Evolutionary conservation across 2,329 filamentous ascomycete genomes (phyloP).

Genomic region (Metarhizium guizhouense): DNA sequence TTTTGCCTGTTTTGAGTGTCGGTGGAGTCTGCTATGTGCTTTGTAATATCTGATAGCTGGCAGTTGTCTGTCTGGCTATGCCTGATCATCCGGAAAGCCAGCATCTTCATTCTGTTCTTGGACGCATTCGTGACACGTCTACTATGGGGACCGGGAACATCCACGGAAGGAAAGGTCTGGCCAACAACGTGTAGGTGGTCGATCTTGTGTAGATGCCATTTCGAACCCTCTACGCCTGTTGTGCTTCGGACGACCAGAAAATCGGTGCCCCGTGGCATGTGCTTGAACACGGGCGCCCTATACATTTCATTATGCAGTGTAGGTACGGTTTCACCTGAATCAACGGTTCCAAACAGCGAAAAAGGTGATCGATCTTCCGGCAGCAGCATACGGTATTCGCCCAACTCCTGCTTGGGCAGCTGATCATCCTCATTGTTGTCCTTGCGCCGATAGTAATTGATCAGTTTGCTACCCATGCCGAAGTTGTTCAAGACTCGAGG

Average conservation of each 20-base stretch:
- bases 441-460: slow-evolving; percentile 93
- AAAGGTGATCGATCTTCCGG: slow-evolving; percentile 96
- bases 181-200: slow-evolving; percentile 88
- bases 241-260: slow-evolving; percentile 80
- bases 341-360: slow-evolving; percentile 86
- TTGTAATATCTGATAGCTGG: slow-evolving; percentile 76
- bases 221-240: slow-evolving; percentile 67
- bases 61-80: slow-evolving; percentile 62
- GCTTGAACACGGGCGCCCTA: slow-evolving; percentile 85
- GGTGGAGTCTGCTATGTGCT: slow-evolving; percentile 84
- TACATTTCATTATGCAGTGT: slow-evolving; percentile 95
- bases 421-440: slow-evolving; percentile 62
- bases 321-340: slow-evolving; percentile 81
- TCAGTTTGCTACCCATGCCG: slow-evolving; percentile 90
- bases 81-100: slow-evolving; percentile 80
- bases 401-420: slow-evolving; percentile 73
- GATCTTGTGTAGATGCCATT: slow-evolving; percentile 79
- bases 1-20: slow-evolving; percentile 96
- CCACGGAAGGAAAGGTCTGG: slow-evolving; percentile 84
- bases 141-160: slow-evolving; percentile 88
- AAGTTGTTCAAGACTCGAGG: slow-evolving; percentile 91
- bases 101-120: slow-evolving; percentile 94
- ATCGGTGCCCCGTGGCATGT: slow-evolving; percentile 67
- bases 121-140: slow-evolving; percentile 93
- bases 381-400: slow-evolving; percentile 78